Evolutionary conservation across 2,329 filamentous ascomycete species (phyloP), one percentile per base, ranked within the genome.

Genomic region (Aspergillus proliferans): DNA sequence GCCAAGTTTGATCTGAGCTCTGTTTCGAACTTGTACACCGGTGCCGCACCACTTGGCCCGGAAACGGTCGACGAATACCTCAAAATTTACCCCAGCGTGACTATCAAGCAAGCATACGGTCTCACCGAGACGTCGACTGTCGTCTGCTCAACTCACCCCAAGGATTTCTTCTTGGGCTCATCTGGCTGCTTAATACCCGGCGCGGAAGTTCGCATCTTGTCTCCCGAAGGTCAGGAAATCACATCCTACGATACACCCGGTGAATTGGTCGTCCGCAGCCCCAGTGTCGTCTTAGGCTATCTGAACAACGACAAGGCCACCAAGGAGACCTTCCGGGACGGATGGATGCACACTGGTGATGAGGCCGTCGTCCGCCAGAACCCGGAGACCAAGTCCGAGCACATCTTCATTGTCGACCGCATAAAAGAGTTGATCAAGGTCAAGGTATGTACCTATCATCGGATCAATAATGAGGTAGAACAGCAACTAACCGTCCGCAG

Each of bases 291-390:
- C 0, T 70, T 95, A 0, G 91, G 91, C 1, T 96, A 96, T 58
- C 72, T 95, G 47, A 86, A 94, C 71, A 95, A 95, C 62, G 83
- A 87, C 41, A 85, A 87, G 61, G 89, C 91, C 3, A 94, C 84
- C 18, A 76, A 79, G 46, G 88, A 94, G 64, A 93, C 90, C 0
- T 96, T 89, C 60, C 76, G 83, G 1, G 84, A 90, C 55, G 76
- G 77, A n/a, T 93, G 88, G 82, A 82, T 95, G 77, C 81, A 80
- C 38, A 95, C 91, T 0, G 91, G 91, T 5, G 91, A 96, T 59
- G 88, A 94, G 65, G 88, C 86, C 0, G 74, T 92, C 3, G 73
- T 94, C 9, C 77, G 79, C 2, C 78, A 80, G 59, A 75, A 81
- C 6, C 77, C 81, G 0, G 73, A 76, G 2, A 88, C 88, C 2